Percentiles rank a stretch among this genome's conserved stretches.
These are phyloP conservation scores for Calonectria pseudoturangicola DNA, from an alignment of 2,329 filamentous ascomycete species.

Conservation along the genomic window DNA sequence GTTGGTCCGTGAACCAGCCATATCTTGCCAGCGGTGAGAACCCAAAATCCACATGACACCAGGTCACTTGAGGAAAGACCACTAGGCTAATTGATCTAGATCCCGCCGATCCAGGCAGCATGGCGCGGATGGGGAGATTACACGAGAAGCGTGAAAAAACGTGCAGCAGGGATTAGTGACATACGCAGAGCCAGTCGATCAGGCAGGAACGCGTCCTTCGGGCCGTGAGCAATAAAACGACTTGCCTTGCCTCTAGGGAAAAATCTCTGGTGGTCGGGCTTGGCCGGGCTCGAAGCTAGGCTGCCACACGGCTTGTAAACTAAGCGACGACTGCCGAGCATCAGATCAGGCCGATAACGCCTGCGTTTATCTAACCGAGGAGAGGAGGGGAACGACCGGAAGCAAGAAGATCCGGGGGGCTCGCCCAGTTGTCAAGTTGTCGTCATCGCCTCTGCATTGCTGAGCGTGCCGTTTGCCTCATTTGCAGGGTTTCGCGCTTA, in stretches of 20 bases:
- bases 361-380: constrained; percentile 10
- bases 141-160: not conserved
- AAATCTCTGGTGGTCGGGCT: not conserved
- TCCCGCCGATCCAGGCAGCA: constrained; percentile 11
- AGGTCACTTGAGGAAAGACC: constrained; percentile 15
- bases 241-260: not conserved
- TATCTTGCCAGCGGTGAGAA: constrained; percentile 4
- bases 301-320: not conserved
- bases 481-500: constrained; percentile 25
- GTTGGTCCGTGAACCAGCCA: constrained; percentile 5
- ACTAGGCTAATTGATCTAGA: constrained; percentile 24
- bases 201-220: constrained; percentile 23
- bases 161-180: constrained; percentile 8
- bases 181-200: not conserved
- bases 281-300: constrained; percentile 6
- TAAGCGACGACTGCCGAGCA: constrained; percentile 7
- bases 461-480: constrained; percentile 10
- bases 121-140: constrained; percentile 16
- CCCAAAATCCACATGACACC: constrained; percentile 9
- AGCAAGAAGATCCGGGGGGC: constrained; percentile 2
- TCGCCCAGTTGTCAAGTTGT: not conserved
- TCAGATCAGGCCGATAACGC: not conserved
- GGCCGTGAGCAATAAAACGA: constrained; percentile 1
- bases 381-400: not conserved
- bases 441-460: constrained; percentile 5